Base-by-base conservation (phyloP, 345 rosid species). In the Xanthoceras sorbifolium region DNA sequence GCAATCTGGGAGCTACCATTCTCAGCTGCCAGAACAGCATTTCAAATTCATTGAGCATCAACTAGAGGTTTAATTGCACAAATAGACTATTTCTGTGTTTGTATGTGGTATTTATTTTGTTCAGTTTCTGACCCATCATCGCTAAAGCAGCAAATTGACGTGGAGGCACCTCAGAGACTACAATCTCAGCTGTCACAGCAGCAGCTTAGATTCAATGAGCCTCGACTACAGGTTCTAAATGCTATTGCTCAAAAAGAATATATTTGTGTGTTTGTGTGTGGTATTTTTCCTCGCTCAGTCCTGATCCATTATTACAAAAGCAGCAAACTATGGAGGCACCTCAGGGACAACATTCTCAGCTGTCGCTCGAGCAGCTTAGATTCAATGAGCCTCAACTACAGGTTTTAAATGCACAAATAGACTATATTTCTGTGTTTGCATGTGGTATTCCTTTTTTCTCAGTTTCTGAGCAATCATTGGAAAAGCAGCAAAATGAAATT, bases 331-430 rank as follows among this genome's bases (percentile, higher is more conserved):
- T 2, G 7, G 28, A n/a, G n/a, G n/a, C 28, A 57, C 26, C 23
- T 57, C 8, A 7, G 17, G 15, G 32, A 44, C 34, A 44, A 25
- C 36, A 14, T 22, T 44, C 36, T 42, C 57, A 42, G 3, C 38
- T 22, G 62, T 23, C 62, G 22, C 12, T 1, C 2, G 7, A 22
- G 23, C 2, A 57, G 10, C 74, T 11, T 5, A 6, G 63, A 50
- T 52, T 32, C 20, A 12, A 20, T 70, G 73, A 70, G 29, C 73
- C 63, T 52, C 62, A 29, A 52, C 44, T 31, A 54, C 34, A 50
- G 42, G 63, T 52, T 70, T 9, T n/a, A 14, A 52, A 17, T 70
- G 25, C 63, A 48, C 44, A 5, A n/a, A 29, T 52, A 70, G 1
- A 70, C 52, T 55, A 55, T 55, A 18, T 55, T 55, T 55, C 57